Base-by-base conservation (phyloP, 2,329 filamentous ascomycete species). In the Hysterium pulicare region DNA sequence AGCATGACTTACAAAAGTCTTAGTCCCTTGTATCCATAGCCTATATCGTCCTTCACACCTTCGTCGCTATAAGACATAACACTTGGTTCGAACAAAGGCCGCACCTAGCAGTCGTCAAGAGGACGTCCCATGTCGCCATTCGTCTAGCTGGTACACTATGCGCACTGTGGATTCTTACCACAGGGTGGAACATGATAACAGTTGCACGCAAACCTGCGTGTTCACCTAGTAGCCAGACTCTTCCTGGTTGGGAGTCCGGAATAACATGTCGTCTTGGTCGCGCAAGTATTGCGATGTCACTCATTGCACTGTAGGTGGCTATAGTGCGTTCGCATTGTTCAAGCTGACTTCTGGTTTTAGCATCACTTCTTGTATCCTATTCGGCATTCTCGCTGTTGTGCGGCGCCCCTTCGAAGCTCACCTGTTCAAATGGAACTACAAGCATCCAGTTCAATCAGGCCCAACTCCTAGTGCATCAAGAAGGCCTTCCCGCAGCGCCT, bases 151-250 rank as follows among this genome's bases (percentile, higher is more conserved):
- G 59, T 17, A 53, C 55, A 13, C 34, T 67, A 21, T 66, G 59
- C 41, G 50, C 61, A 11, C 44, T 67, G 5, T 70, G 67, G 66
- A 44, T 69, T 13, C 40, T 68, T 45, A 64, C 64, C 3, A 53
- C 53, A 2, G 66, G 66, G 5, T 69, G 67, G 66, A 63, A 67
- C 47, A 56, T 69, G 47, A 67, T 70, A 31, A 48, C 62, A 10
- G 61, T 66, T 3, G 63, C 64, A 11, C 53, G 66, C n/a, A 57
- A 59, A 40, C 66, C 66, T 5, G 24, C 56, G 5, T 69, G 67
- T 40, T 42, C 63, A 15, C 42, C 54, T 19, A 42, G 45, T 10
- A 53, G 40, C n/a, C 33, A 48, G 5, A 50, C 46, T 7, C 50
- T 55, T 23, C 44, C 53, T 33, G 43, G 46, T n/a, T 69, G 65